phyloP scores from a whole-genome alignment of 2,329 filamentous ascomycete species.

The Aschersonia sp. region DNA sequence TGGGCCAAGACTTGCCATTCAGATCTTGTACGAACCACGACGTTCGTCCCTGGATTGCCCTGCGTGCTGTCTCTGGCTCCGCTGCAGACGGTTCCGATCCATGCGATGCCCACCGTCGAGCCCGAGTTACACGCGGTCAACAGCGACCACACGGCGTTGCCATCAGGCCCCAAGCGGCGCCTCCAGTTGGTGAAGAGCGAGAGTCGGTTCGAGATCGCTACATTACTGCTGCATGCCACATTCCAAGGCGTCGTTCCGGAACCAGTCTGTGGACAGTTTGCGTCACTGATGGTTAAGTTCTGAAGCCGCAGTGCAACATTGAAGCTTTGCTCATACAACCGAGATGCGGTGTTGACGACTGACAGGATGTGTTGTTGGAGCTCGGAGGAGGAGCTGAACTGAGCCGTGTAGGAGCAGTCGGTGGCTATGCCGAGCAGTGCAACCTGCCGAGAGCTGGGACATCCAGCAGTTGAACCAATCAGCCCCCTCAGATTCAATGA shows the following conservation, averaged over 20 bases:
- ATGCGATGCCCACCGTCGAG: constrained; percentile 70
- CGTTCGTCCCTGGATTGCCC: constrained; percentile 38
- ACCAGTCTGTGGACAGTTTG: constrained; percentile 51
- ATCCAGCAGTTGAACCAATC: constrained; percentile 65
- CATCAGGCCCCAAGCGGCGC: constrained; percentile 47
- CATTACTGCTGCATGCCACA: constrained; percentile 44
- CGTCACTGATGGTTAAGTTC: constrained; percentile 60
- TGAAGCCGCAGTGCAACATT: constrained; percentile 76
- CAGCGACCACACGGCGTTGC: constrained; percentile 76
- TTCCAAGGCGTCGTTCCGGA: constrained; percentile 54
- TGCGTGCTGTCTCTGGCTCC: constrained; percentile 10
- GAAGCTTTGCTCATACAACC: constrained; percentile 71
- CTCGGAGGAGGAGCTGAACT: constrained; percentile 47
- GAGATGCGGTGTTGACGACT: constrained; percentile 73
- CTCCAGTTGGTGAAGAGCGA: constrained; percentile 76
- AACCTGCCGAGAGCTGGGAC: constrained; percentile 65
- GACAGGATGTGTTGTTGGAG: constrained; percentile 58
- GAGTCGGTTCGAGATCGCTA: constrained; percentile 55
- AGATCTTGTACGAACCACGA: constrained; percentile 60
- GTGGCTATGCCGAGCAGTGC: constrained; percentile 83
- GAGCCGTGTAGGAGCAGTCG: constrained; percentile 67
- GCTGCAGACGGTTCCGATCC: constrained; percentile 69
- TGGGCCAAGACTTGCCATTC: constrained; percentile 90
- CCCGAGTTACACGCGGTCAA: constrained; percentile 62
- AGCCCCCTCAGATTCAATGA: background rate